Evolutionary conservation across 352 stramenopile species (phyloP), one percentile per base, ranked within the genome.

Genomic region (Globisporangium parvum): DNA sequence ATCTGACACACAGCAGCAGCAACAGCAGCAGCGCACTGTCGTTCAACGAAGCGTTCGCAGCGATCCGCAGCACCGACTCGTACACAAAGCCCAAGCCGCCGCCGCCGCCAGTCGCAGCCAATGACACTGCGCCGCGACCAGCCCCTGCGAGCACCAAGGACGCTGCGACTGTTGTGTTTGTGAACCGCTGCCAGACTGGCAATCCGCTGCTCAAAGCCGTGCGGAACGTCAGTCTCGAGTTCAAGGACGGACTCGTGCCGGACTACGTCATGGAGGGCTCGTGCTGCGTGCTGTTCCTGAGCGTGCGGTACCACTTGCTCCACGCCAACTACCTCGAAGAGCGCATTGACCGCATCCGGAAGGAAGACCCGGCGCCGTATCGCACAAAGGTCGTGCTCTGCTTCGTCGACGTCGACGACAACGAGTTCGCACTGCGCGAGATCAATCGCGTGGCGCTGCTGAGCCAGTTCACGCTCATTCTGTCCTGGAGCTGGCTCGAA

Each of bases 351-450:
- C 92, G 97, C 60, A 67, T 98, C 20, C 83, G 82, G 48, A 80
- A 86, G 53, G 78, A 91, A 39, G 80, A 88, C 47, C 62, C 68
- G 14, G 75, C 77, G 14, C 77, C 66, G 28, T 96, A 96, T 71
- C 80, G 85, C 50, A 81, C 93, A 17, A 82, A 94, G 20, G 61
- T 98, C n/a, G 71, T 99, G 28, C 69, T 99, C 18, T 97, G 93
- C 53, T 73, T 97, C 28, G 95, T 99, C 8, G 96, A 99, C 65
- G 83, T 98, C 31, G 87, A 98, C 57, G 93, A 99, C 70, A 98
- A 96, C 69, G 79, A 96, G 40, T 81, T 87, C 40, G 72, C 88
- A 11, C 75, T 99, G 51, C 73, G 89, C 18, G 84, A 97, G 57
- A 84, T 99, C 49, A 98, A 98, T 69, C 85, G 92, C 55, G 69